These are phyloP conservation scores for Cytospora paraplurivora DNA, from an alignment of 2,329 filamentous ascomycete genomes.

Conservation along the genomic window DNA sequence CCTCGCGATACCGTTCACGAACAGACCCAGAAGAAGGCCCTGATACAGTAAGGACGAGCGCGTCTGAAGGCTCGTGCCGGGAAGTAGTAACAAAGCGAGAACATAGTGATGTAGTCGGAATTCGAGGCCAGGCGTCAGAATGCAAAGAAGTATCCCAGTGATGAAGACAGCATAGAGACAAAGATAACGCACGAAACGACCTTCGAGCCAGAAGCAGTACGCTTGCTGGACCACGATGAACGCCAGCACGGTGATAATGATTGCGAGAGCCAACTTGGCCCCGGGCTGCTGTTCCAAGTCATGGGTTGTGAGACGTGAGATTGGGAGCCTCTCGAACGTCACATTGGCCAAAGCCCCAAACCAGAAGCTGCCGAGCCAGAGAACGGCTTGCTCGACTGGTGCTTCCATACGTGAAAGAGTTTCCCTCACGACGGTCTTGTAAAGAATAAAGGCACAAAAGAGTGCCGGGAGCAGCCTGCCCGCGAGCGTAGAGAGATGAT, in stretches of 20 bases:
- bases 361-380: constrained; percentile 90
- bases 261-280: constrained; percentile 76
- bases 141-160: constrained; percentile 64
- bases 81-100: constrained; percentile 81
- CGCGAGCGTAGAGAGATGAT: constrained; percentile 74
- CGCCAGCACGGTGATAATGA: constrained; percentile 72
- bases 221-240: constrained; percentile 72
- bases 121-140: constrained; percentile 73
- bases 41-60: constrained; percentile 84
- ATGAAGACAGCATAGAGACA: constrained; percentile 74
- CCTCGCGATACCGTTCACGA: constrained; percentile 88
- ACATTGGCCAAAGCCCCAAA: constrained; percentile 94
- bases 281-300: constrained; percentile 89
- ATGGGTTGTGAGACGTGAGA: constrained; percentile 85
- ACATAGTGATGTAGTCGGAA: constrained; percentile 96
- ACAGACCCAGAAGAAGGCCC: constrained; percentile 84
- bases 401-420: constrained; percentile 72
- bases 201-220: constrained; percentile 84
- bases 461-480: constrained; percentile 83
- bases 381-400: constrained; percentile 83
- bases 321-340: constrained; percentile 82
- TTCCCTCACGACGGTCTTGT: constrained; percentile 75
- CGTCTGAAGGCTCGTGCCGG: constrained; percentile 86
- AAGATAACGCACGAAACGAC: constrained; percentile 75
- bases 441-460: constrained; percentile 86